Evolutionary conservation across 2,329 filamentous ascomycete species (phyloP).

Genomic region (Fusarium marasasianum): DNA sequence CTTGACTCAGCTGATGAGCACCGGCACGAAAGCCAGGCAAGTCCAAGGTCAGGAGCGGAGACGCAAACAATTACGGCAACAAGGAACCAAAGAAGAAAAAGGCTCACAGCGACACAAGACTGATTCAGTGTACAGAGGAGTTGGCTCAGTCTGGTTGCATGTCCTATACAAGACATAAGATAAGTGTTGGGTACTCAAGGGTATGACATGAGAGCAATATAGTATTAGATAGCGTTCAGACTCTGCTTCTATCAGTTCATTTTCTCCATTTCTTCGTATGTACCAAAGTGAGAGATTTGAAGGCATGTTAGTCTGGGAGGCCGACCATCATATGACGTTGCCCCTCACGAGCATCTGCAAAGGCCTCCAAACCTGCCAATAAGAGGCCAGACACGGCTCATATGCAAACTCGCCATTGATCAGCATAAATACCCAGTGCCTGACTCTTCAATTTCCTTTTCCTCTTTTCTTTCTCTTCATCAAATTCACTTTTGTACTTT

Average conservation of each 20-base stretch:
- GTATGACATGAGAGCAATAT: background rate
- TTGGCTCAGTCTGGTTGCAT: background rate
- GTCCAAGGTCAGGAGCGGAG: background rate
- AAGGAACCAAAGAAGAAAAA: background rate
- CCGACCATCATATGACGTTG: slow-evolving; percentile 6
- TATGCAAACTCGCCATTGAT: background rate
- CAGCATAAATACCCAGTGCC: background rate
- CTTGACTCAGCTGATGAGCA: background rate
- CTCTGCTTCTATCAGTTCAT: background rate
- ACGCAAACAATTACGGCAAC: fast-evolving
- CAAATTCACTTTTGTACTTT: background rate
- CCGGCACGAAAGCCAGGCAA: background rate
- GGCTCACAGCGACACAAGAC: fast-evolving
- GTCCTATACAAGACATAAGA: background rate
- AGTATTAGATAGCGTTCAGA: fast-evolving
- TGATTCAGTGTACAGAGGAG: background rate
- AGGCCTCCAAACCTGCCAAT: slow-evolving; percentile 25
- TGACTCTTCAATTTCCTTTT: too few species aligned
- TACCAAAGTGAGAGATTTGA: background rate
- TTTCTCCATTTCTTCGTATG: background rate
- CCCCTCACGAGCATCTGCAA: slow-evolving; percentile 9
- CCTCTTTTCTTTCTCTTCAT: background rate
- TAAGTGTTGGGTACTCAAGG: too few species aligned
- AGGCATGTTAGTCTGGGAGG: background rate
- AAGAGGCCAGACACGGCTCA: background rate